A percentile compares a stretch with the other conserved stretches of the same genome.
These are phyloP conservation scores for Aspergillus avenaceus DNA, from an alignment of 495 filamentous ascomycete genomes.

Conservation along the genomic window DNA sequence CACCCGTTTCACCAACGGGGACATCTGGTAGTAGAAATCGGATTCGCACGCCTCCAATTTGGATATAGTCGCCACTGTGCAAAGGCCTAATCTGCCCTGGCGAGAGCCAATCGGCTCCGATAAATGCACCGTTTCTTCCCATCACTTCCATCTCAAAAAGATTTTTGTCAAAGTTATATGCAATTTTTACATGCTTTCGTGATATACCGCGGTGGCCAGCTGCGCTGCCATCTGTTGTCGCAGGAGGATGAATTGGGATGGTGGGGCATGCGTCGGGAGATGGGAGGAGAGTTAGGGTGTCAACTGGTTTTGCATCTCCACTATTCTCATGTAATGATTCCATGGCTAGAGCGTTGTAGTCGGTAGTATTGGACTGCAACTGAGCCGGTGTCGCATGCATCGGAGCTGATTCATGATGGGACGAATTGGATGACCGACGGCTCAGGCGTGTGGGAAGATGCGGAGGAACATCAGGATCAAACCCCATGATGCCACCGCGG, in stretches of 20 bases:
- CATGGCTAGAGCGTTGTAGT: constrained; percentile 47
- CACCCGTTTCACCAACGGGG: constrained; percentile 62
- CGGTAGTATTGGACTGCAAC: constrained; percentile 36
- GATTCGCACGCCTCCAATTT: constrained; percentile 75
- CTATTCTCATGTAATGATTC: constrained; percentile 39
- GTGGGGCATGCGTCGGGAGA: constrained; percentile 63
- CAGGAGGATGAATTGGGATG: constrained; percentile 75
- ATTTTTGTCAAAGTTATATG: constrained; percentile 69
- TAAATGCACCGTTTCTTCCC: constrained; percentile 82
- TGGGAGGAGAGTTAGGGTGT: constrained; percentile 40
- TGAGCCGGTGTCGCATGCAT: constrained; percentile 42
- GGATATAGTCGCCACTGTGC: constrained; percentile 67
- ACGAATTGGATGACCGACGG: constrained; percentile 47
- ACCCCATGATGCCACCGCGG: constrained; percentile 55
- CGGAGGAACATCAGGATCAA: constrained; percentile 46
- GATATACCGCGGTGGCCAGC: constrained; percentile 68
- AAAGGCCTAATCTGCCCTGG: constrained; percentile 60
- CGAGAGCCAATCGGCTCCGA: constrained; percentile 66
- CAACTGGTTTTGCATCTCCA: constrained; percentile 35
- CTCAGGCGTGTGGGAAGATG: constrained; percentile 40
- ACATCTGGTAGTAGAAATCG: constrained; percentile 72
- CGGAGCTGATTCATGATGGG: constrained; percentile 34
- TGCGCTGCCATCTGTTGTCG: constrained; percentile 57
- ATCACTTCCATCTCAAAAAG: constrained; percentile 77
- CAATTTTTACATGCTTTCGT: constrained; percentile 76